phyloP scores from a whole-genome alignment of 2,329 filamentous ascomycete genomes.

The Penicillium sp. region DNA sequence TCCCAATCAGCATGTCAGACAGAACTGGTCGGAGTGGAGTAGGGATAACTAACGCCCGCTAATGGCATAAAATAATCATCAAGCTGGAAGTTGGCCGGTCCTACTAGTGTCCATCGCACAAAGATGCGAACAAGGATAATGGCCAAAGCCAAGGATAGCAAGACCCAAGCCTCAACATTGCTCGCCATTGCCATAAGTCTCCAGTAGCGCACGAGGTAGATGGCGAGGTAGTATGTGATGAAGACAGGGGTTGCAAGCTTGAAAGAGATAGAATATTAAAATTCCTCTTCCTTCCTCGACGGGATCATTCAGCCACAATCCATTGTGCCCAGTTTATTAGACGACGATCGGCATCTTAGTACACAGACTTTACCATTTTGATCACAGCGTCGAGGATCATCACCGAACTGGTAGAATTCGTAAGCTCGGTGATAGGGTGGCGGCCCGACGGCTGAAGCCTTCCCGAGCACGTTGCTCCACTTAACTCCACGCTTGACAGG shows the following conservation, averaged over 20 bases:
- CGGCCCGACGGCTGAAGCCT: too few relatives aligned
- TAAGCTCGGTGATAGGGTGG: too few relatives aligned
- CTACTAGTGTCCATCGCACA: constrained; percentile 22
- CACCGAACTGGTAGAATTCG: too few relatives aligned
- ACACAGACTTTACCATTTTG: neutral
- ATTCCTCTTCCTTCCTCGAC: neutral
- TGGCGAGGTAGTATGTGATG: neutral
- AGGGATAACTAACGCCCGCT: constrained; percentile 13
- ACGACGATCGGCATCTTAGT: neutral
- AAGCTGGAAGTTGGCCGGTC: constrained; percentile 14
- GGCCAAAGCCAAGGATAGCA: constrained; percentile 38
- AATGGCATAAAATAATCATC: constrained; percentile 24
- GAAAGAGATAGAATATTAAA: neutral
- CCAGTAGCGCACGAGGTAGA: constrained; percentile 2
- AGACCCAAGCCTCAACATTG: constrained; percentile 45
- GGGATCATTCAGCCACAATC: neutral
- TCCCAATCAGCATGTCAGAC: neutral
- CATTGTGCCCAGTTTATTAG: neutral
- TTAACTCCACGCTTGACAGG: neutral
- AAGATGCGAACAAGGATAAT: constrained; percentile 11
- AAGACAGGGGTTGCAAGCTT: constrained; percentile 25
- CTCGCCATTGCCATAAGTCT: constrained; percentile 5
- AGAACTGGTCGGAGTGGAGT: neutral
- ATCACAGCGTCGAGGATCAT: neutral
- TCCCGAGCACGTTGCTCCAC: neutral